Percentiles rank a stretch among this genome's conserved stretches.
Evolutionary conservation across 2,329 filamentous ascomycete species (phyloP).

Genomic region (Pseudodiploospora longispora): DNA sequence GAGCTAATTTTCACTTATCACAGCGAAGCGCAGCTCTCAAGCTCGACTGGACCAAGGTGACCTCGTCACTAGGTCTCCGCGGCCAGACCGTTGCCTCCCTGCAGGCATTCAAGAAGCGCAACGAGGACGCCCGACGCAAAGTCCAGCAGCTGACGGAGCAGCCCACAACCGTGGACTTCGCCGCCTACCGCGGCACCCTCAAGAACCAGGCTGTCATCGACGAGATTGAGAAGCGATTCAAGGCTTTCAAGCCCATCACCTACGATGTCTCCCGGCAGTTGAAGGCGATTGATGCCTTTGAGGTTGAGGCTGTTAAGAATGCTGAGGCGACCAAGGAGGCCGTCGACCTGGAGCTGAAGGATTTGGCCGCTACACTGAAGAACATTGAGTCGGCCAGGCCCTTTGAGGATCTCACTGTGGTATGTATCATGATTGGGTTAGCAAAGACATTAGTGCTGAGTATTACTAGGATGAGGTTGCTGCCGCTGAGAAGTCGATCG

Average conservation of each 20-base stretch:
- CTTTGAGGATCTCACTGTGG: conserved; percentile 95
- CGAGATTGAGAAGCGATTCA: conserved; percentile 96
- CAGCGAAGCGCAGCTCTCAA: conserved; percentile 98
- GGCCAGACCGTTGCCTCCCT: conserved; percentile 89
- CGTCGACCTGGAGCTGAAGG: conserved; percentile 90
- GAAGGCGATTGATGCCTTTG: conserved; percentile 97
- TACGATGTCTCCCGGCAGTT: conserved; percentile 92
- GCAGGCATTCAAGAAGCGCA: conserved; percentile 98
- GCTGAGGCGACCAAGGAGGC: conserved; percentile 94
- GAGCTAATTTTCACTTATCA: conserved; percentile 46
- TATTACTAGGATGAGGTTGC: conserved; percentile 77
- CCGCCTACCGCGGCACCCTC: conserved; percentile 80
- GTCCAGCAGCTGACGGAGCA: conserved; percentile 76
- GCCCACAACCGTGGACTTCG: conserved; percentile 83
- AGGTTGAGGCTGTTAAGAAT: conserved; percentile 94
- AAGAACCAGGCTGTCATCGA: conserved; percentile 95
- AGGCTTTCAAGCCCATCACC: conserved; percentile 79
- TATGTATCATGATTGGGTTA: conserved; percentile 44
- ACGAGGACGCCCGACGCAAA: conserved; percentile 96
- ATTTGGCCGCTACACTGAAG: conserved; percentile 87
- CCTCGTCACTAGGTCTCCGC: conserved; percentile 88
- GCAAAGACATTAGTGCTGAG: conserved; percentile 13
- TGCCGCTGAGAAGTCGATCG: conserved; percentile 88
- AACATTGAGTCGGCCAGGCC: conserved; percentile 95
- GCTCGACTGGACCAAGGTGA: conserved; percentile 97